Evolutionary conservation across 2,329 filamentous ascomycete genomes (phyloP).

Genomic region (Colletotrichum sp.): DNA sequence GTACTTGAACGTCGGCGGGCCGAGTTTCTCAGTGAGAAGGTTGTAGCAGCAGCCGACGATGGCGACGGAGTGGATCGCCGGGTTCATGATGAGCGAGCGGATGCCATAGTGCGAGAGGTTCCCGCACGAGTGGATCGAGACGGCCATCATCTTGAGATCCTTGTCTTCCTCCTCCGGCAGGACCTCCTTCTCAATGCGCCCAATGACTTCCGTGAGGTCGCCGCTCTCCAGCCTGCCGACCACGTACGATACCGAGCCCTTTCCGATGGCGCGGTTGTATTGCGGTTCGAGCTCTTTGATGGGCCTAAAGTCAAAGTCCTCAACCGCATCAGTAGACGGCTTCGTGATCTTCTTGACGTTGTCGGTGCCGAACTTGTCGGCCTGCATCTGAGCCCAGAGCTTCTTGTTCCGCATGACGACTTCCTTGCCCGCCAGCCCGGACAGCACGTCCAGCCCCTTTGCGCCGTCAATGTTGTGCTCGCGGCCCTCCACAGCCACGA

Average conservation of each 20-base stretch:
- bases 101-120: constrained; percentile 97
- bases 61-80: constrained; percentile 84
- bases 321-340: neutral
- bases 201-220: constrained; percentile 71
- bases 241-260: constrained; percentile 78
- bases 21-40: constrained; percentile 86
- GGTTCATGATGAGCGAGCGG: constrained; percentile 83
- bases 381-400: constrained; percentile 62
- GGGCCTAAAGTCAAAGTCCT: constrained; percentile 50
- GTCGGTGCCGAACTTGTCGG: constrained; percentile 46
- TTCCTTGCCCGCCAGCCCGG: constrained; percentile 76
- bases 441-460: constrained; percentile 81
- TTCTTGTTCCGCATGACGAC: constrained; percentile 85
- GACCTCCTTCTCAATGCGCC: constrained; percentile 58
- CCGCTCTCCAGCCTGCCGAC: constrained; percentile 77
- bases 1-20: constrained; percentile 85
- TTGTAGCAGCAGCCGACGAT: constrained; percentile 99
- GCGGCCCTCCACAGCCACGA: constrained; percentile 89
- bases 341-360: constrained; percentile 32
- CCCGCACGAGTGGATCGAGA: constrained; percentile 96
- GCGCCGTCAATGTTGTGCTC: constrained; percentile 88
- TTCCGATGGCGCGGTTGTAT: constrained; percentile 64
- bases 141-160: constrained; percentile 73
- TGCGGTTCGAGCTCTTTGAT: constrained; percentile 53
- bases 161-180: constrained; percentile 28